Conservation (phyloP, 768 basidiomycete genomes). For the Suillus subaureus region DNA sequence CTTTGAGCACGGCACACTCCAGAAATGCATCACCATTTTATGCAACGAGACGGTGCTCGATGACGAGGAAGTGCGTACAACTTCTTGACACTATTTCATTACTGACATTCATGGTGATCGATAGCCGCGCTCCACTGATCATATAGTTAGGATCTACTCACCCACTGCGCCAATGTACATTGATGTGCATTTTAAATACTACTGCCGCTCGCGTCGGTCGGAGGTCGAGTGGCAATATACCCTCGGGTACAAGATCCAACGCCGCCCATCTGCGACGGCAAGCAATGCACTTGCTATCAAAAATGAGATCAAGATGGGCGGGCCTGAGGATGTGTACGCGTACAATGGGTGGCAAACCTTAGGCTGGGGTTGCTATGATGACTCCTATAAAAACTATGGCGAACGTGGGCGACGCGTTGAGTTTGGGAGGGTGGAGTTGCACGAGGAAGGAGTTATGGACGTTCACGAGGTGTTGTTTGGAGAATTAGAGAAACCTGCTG, state of each 20-base stretch:
- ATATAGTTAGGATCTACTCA: too few species aligned
- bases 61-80: slow-evolving; percentile 2
- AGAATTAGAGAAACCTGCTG: too few species aligned
- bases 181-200: slow-evolving; percentile 20
- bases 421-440: background rate
- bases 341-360: background rate
- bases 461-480: background rate
- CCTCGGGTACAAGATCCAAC: slow-evolving; percentile 12
- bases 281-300: background rate
- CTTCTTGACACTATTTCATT: background rate
- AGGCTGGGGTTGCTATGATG: background rate
- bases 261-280: too few species aligned
- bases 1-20: slow-evolving; percentile 5
- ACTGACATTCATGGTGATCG: background rate
- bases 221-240: slow-evolving; percentile 16
- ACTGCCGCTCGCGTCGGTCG: slow-evolving; percentile 2
- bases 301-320: background rate
- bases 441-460: background rate
- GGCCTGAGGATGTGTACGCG: background rate
- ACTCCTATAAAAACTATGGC: background rate
- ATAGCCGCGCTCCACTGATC: slow-evolving; percentile 12
- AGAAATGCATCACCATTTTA: slow-evolving; percentile 14
- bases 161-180: too few species aligned
- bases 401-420: background rate
- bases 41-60: background rate